phyloP scores from a whole-genome alignment of 2,329 filamentous ascomycete species.

The Paramyrothecium roridum region DNA sequence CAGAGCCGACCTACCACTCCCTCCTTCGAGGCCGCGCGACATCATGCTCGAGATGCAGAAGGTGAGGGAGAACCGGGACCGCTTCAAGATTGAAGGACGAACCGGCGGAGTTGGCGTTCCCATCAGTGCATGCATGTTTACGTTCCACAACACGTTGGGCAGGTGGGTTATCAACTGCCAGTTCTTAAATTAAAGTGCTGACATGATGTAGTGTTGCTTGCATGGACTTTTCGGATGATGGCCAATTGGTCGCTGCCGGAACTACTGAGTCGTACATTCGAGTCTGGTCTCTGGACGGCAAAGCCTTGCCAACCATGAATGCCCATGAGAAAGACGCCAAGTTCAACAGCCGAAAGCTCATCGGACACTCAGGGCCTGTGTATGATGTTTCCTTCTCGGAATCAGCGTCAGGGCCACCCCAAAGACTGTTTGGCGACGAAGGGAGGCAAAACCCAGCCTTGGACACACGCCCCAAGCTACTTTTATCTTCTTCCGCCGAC shows the following conservation, averaged over 20 bases:
- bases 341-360: slow-evolving; percentile 66
- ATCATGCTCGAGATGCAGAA: slow-evolving; percentile 93
- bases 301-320: slow-evolving; percentile 68
- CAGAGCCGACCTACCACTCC: slow-evolving; percentile 77
- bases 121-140: slow-evolving; percentile 94
- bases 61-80: slow-evolving; percentile 86
- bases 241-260: slow-evolving; percentile 80
- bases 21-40: slow-evolving; percentile 83
- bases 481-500: slow-evolving; percentile 86
- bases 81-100: slow-evolving; percentile 81
- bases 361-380: slow-evolving; percentile 87
- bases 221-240: slow-evolving; percentile 92
- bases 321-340: slow-evolving; percentile 55
- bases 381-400: slow-evolving; percentile 87
- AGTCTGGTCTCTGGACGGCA: slow-evolving; percentile 87
- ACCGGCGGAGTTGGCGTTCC: slow-evolving; percentile 80
- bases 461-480: slow-evolving; percentile 64
- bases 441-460: slow-evolving; percentile 36
- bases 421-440: slow-evolving; percentile 47
- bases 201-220: slow-evolving; percentile 67
- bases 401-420: slow-evolving; percentile 54
- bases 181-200: slow-evolving; percentile 6
- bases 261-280: slow-evolving; percentile 95
- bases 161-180: slow-evolving; percentile 51
- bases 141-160: slow-evolving; percentile 94